Evolutionary conservation across 2,329 filamentous ascomycete species (phyloP), one percentile per base, ranked within the genome.

Genomic region (Ophiostoma piceae): DNA sequence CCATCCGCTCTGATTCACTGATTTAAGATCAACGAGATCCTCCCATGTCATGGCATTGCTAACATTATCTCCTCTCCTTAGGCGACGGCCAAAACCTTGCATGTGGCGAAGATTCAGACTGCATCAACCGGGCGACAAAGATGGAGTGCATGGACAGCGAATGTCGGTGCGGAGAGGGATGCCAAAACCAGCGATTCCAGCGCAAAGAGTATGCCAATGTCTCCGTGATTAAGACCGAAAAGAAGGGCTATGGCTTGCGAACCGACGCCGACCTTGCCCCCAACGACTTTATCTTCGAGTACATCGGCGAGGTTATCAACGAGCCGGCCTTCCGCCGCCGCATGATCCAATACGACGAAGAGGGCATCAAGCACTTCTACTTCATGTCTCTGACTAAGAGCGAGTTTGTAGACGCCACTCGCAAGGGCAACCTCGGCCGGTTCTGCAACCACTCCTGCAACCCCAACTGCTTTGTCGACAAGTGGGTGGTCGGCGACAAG

Each of bases 381-480:
- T 99, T 99, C 83, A 99, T 99, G 95, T 98, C 95, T 37, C 88
- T 99, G 72, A 96, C 88, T 77, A 96, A 96, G 79, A 92, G 89
- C 76, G 95, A 98, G 79, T 99, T 98, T 77, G 93, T 99, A 71
- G 95, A 99, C 80, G 95, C 95, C 29, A 99, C 95, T 11, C 96
- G 95, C 78, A 96, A 92, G 78, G 95, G 95, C 67, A 98, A 98
- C 75, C 86, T 99, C 6, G 95, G 94, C 68, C 90, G 95, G 39
- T 99, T 99, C 77, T 99, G 95, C 86, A 99, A 99, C 77, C 95
- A 99, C 79, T 98, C 95, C 9, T 99, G 95, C 85, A 97, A 95
- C 78, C 95, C 95, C 22, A 99, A 99, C 78, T 98, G 94, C 81
- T 98, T 96, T 79, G 94, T 99, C 73, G 95, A 99, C 84, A 99